A percentile compares a stretch with the other conserved stretches of the same genome.
Evolutionary conservation across 2,329 filamentous ascomycete species (phyloP).

Genomic region (Neonectria neomacrospora): DNA sequence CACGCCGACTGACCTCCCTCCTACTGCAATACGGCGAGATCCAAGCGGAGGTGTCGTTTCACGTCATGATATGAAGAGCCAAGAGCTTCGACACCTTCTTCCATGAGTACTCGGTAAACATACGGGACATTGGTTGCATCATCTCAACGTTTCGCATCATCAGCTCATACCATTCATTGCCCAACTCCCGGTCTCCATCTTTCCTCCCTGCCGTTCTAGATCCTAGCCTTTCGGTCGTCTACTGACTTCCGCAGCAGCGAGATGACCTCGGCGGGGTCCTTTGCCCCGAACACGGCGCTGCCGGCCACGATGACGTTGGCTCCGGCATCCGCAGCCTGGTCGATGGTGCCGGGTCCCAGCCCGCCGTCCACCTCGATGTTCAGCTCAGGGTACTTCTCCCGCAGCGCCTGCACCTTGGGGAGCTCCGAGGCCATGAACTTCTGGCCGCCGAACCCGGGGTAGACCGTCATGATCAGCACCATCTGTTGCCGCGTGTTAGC

Average conservation of each 20-base stretch:
- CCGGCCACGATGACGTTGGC: slow-evolving; percentile 98
- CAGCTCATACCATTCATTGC: slow-evolving; percentile 29
- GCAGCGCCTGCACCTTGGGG: slow-evolving; percentile 88
- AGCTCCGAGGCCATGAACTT: slow-evolving; percentile 98
- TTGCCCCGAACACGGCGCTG: slow-evolving; percentile 92
- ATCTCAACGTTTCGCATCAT: slow-evolving; percentile 11
- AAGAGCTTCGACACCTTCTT: neutral
- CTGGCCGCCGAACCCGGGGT: slow-evolving; percentile 96
- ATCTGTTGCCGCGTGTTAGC: slow-evolving; percentile 68
- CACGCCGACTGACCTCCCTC: neutral
- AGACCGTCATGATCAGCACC: slow-evolving; percentile 98
- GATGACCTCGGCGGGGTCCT: slow-evolving; percentile 90
- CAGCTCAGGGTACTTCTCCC: slow-evolving; percentile 85
- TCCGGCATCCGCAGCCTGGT: slow-evolving; percentile 92
- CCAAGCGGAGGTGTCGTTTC: slow-evolving; percentile 16
- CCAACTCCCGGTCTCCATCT: slow-evolving; percentile 35
- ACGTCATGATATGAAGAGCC: neutral
- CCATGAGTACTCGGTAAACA: neutral
- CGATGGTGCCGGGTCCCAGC: slow-evolving; percentile 87
- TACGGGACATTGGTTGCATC: neutral
- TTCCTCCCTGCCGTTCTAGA: slow-evolving; percentile 31
- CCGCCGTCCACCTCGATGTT: slow-evolving; percentile 99
- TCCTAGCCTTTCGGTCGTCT: slow-evolving; percentile 63
- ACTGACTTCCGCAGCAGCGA: slow-evolving; percentile 82
- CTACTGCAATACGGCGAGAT: slow-evolving; percentile 5